Base-by-base conservation (phyloP, 169 alveolate genomes). In the Miamiensis avidus region DNA sequence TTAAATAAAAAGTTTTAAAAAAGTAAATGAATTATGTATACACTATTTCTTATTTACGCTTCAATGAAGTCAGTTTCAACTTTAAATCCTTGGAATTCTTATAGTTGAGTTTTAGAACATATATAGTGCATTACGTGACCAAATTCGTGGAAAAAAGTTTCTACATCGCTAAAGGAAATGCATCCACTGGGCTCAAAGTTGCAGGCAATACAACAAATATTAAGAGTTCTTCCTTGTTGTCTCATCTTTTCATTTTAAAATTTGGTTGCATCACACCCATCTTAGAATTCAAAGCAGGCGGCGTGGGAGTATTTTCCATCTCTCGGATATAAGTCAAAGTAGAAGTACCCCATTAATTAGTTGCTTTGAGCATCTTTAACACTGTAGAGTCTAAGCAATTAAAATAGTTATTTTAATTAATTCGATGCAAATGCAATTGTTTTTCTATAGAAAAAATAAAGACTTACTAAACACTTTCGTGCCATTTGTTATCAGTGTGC, bases 301-400 rank as follows among this genome's bases (percentile, higher is more conserved):
- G 88, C 88, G 29, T 83, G 88, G 29, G 33, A 76, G 29, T 74
- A 83, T 83, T 83, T 83, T 27, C 88, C 88, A 29, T 83, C 88
- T 64, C 88, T 74, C 27, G 88, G 88, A 74, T 73, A 75, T 34
- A 83, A 74, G 79, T 83, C 88, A 82, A 83, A 31, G 74, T 83
- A 83, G 28, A 75, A 83, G 28, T 83, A 75, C 16, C 88, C 88
- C 31, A 33, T 16, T 49, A 49, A 11, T 49, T 49, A 4, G 69
- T 49, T 49, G 20, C 26, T 49, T 49, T 49, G 4, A 49, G 69
- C 69, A 49, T 49, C 69, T 11, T 49, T 49, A 11, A 49, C 69
- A 11, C 69, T 49, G 20, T 11, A 49, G 69, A 49, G 20, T 49
- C 69, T 49, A 49, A 20, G 20, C 4, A 49, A 49, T 11, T 11